Conservation (phyloP, 2,329 filamentous ascomycete species). For the Paecilomyces fulvus region DNA sequence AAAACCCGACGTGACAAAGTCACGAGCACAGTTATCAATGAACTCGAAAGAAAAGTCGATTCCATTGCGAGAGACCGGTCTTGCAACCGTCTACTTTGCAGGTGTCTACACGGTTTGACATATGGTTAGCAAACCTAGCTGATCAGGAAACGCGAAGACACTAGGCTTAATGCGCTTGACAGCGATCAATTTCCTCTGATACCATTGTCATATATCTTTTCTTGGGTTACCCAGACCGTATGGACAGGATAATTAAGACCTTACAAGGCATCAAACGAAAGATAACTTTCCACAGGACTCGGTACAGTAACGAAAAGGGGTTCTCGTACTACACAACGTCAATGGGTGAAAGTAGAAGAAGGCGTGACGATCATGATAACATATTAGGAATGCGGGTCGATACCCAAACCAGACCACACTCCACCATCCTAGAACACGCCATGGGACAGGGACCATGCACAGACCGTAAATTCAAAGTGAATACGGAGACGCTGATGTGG, state of each 20-base stretch:
- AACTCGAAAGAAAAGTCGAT: neutral
- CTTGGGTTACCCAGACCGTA: neutral
- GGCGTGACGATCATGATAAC: neutral
- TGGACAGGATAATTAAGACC: neutral
- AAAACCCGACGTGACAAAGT: neutral
- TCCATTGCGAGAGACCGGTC: neutral
- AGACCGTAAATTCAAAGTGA: neutral
- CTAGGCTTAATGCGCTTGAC: no score
- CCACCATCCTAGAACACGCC: constrained; percentile 1
- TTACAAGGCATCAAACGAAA: neutral
- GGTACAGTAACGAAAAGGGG: neutral
- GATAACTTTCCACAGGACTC: neutral
- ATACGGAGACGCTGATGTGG: neutral
- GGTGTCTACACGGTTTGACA: no score
- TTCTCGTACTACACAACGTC: neutral
- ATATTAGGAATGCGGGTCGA: neutral
- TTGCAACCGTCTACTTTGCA: neutral
- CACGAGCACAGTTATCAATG: neutral
- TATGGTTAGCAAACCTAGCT: no score
- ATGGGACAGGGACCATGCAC: neutral
- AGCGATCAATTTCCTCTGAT: neutral
- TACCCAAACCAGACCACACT: neutral
- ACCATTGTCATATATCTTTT: neutral
- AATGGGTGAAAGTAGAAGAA: neutral
- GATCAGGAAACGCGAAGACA: no score